Base-by-base conservation (phyloP, 106 monocot genomes). In the Platanthera guangdongensis region DNA sequence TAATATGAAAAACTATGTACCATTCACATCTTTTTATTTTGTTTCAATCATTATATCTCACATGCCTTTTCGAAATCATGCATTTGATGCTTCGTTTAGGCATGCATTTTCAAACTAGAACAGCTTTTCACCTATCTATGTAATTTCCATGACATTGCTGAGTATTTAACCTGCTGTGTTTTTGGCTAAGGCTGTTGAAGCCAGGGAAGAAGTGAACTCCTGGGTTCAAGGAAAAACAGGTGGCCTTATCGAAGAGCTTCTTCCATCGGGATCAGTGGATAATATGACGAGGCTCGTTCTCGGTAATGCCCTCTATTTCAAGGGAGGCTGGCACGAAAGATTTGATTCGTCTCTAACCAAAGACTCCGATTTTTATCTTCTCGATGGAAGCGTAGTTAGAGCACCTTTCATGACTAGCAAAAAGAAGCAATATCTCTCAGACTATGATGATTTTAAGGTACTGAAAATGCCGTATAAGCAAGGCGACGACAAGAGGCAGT, bases 231-330 rank as follows among this genome's bases (percentile, higher is more conserved):
- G 75, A 39, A 69, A 48, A 11, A 95, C 86, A 6, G 46, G 47
- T 57, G 92, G 92, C 6, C 88, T 95, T 16, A 88, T 92, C 78
- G 86, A 85, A 14, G 88, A 88, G 21, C 79, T 95, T 68, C 89
- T 95, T 72, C 86, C 87, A 48, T 6, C 82, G 46, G 86, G 82
- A 28, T 88, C 95, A 49, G 88, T 92, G 49, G 73, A 92, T 51
- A 8, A 28, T 9, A 76, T 8, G 48, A 90, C 92, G 3, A 87
- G 87, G 28, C 80, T 95, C 59, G 76, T 95, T 10, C 63, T 95
- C 10, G 86, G 74, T 16, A 95, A 95, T 84, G 92, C 90, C n/a
- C 80, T 95, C 0, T 95, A 95, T 78, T 95, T 92, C 78, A 95
- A 95, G 76, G 95, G 92, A 67, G 77, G 59, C 5, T 95, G 95